A percentile compares a stretch with the other conserved stretches of the same genome.
Evolutionary conservation across 805 yeast genomes (phyloP).

Genomic region (Vanderwaltozyma verrucispora): DNA sequence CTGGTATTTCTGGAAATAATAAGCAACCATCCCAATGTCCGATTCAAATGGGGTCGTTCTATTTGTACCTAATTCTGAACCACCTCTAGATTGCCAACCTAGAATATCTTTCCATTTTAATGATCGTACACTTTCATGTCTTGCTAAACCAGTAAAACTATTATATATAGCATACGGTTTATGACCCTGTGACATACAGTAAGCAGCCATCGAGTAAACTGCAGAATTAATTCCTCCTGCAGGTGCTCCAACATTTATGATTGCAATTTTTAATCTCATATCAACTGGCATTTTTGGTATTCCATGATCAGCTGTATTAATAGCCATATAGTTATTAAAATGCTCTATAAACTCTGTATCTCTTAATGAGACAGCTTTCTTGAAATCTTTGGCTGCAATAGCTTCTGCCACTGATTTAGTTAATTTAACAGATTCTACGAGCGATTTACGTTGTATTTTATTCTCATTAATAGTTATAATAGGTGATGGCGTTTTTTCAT

Average conservation of each 20-base stretch:
- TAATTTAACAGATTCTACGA: slow-evolving; percentile 60
- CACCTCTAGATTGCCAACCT: slow-evolving; percentile 66
- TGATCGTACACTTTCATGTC: slow-evolving; percentile 48
- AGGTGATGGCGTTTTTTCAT: slow-evolving; percentile 67
- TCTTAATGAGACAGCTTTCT: slow-evolving; percentile 57
- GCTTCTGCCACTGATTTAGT: slow-evolving; percentile 70
- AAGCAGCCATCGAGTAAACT: slow-evolving; percentile 60
- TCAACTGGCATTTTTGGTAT: slow-evolving; percentile 44
- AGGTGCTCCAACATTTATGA: slow-evolving; percentile 71
- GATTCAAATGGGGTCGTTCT: slow-evolving; percentile 55
- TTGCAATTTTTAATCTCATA: slow-evolving; percentile 51
- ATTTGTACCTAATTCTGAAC: slow-evolving; percentile 75
- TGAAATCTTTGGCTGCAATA: slow-evolving; percentile 54
- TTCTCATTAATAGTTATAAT: slow-evolving; percentile 66
- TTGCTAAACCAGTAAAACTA: slow-evolving; percentile 61
- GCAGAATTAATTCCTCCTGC: slow-evolving; percentile 72
- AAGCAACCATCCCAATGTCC: slow-evolving; percentile 62
- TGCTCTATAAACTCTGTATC: slow-evolving; percentile 63
- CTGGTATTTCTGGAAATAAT: slow-evolving; percentile 53
- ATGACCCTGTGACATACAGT: slow-evolving; percentile 69
- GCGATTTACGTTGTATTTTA: slow-evolving; percentile 53
- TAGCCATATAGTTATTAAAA: slow-evolving; percentile 50
- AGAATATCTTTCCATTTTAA: slow-evolving; percentile 60
- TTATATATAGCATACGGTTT: slow-evolving; percentile 59
- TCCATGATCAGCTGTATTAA: slow-evolving; percentile 57